Evolutionary conservation across 1,139 yeast species (phyloP).

Genomic region (Pichia sp.): DNA sequence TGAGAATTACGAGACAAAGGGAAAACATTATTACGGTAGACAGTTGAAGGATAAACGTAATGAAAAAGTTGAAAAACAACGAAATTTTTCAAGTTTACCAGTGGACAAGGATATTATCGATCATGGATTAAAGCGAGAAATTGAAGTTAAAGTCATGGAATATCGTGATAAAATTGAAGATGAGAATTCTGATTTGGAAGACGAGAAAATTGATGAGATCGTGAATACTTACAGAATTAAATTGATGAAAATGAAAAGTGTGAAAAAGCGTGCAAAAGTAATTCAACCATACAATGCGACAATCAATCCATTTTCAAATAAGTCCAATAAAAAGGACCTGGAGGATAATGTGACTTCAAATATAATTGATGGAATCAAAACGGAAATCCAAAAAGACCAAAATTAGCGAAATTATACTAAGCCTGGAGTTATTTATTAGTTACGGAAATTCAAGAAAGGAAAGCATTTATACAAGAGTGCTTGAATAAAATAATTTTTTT

Average conservation of each 20-base stretch:
- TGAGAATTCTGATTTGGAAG: constrained; percentile 21
- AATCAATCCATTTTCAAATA: constrained; percentile 21
- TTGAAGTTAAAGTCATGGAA: constrained; percentile 53
- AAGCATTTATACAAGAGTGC: no score
- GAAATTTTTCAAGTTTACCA: constrained; percentile 21
- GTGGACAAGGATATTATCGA: constrained; percentile 35
- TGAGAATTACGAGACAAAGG: constrained; percentile 25
- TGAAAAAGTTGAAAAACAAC: constrained; percentile 22
- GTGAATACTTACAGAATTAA: constrained; percentile 16
- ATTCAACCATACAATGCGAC: constrained; percentile 14
- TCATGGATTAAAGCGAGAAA: constrained; percentile 43
- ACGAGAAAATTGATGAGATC: constrained; percentile 20
- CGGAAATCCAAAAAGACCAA: no score
- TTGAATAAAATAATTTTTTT: no score
- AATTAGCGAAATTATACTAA: no score
- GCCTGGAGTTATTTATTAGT: no score
- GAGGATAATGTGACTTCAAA: no score
- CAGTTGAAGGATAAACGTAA: constrained; percentile 22
- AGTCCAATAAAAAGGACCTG: neutral
- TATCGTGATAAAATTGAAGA: constrained; percentile 54
- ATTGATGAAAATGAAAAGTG: neutral
- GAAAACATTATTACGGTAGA: constrained; percentile 35
- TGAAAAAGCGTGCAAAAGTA: neutral
- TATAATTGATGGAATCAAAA: no score
- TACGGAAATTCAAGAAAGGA: no score